phyloP scores from a whole-genome alignment of 305 asterid species.

The Fraxinus xanthoxyloides region DNA sequence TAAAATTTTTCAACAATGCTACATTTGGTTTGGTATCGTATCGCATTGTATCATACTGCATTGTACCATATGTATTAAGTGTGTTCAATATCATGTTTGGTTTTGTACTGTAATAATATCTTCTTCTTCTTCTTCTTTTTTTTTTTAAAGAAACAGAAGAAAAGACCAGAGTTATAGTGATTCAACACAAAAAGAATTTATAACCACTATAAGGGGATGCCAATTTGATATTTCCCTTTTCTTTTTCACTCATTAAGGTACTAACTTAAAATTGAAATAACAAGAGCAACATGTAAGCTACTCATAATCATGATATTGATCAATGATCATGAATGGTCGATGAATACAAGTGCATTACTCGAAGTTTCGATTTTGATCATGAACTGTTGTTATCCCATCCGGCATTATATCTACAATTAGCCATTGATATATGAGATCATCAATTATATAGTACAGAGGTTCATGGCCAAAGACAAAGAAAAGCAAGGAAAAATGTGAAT shows the following conservation, averaged over 20 bases:
- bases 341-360: not conserved
- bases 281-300: not conserved
- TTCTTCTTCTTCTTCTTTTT: not conserved
- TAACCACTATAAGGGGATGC: not conserved
- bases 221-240: not conserved
- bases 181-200: not conserved
- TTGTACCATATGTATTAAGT: not conserved
- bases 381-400: not conserved
- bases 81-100: not conserved
- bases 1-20: not conserved
- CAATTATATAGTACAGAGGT: not conserved
- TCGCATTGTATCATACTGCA: not conserved
- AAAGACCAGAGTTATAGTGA: not conserved
- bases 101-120: not conserved
- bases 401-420: not conserved
- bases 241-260: not conserved
- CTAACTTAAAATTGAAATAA: not conserved
- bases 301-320: not conserved
- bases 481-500: not conserved
- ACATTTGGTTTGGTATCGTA: not conserved
- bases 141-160: not conserved
- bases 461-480: not conserved
- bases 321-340: not conserved
- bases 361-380: not conserved
- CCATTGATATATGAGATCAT: not conserved